Evolutionary conservation across 2,329 filamentous ascomycete genomes (phyloP), one percentile per base, ranked within the genome.

Genomic region (Blastomyces emzantsi): DNA sequence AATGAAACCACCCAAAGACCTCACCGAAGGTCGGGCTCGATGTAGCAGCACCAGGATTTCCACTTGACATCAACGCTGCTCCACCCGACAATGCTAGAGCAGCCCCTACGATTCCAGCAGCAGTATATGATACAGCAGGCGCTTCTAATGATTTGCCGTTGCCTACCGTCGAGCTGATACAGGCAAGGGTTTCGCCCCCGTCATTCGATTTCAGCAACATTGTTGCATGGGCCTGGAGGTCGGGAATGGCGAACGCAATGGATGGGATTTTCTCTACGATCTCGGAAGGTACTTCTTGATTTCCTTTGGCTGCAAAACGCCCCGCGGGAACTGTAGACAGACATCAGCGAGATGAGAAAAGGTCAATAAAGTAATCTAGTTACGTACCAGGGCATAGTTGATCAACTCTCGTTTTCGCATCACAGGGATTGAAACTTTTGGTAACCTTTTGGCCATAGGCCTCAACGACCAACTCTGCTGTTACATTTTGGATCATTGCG

Each of bases 201-300:
- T 88, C 84, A 49, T 85, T 76, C 4, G 85, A 78, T 65, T 83
- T 86, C 56, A 99, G 83, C 72, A 90, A 79, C 67, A 99, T 79
- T 55, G 87, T 94, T 43, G 92, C 94, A 70, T 88, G 78, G 47
- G 93, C 93, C 63, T 93, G 88, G 69, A 99, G 88, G 73, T 99
- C 92, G 60, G 94, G 94, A 41, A 99, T 82, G 65, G 85, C 84
- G 78, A 97, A 99, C 15, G 93, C 93, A 68, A 99, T 96, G 2
- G 85, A 79, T 1, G 94, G 94, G 51, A 99, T 93, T 76, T 89
- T 78, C 62, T 82, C 82, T 63, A 90, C 86, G 72, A 87, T 93
- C 65, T 86, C 72, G 0, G 83, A 76, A 19, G 92, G 89, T 49
- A 99, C 89, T 39, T 80, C 76, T 74, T 94, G 88, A 3, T 78